Evolutionary conservation across 2,329 filamentous ascomycete genomes (phyloP).

Genomic region (Penicillium sp.): DNA sequence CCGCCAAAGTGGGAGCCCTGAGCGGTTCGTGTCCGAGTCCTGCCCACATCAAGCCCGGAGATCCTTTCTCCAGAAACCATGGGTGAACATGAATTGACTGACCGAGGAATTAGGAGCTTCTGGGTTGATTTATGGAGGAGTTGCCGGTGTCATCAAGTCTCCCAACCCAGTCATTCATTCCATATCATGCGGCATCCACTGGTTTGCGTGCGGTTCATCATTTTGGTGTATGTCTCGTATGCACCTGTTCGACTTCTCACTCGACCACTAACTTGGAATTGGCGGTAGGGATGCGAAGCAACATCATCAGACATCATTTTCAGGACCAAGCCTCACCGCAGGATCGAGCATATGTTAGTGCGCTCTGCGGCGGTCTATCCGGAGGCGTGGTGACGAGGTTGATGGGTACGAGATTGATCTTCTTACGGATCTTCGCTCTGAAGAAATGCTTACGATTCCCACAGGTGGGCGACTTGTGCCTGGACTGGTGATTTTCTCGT

Average conservation of each 20-base stretch:
- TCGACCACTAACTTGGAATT: slow-evolving; percentile 8
- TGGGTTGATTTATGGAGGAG: slow-evolving; percentile 68
- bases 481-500: slow-evolving; percentile 62
- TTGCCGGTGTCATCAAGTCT: slow-evolving; percentile 72
- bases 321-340: slow-evolving; percentile 58
- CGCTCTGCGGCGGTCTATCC: slow-evolving; percentile 71
- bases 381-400: slow-evolving; percentile 60
- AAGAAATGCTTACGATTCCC: slow-evolving; percentile 17
- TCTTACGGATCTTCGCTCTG: background rate
- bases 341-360: slow-evolving; percentile 70
- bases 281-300: slow-evolving; percentile 44
- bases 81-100: slow-evolving; percentile 1
- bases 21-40: slow-evolving; percentile 56
- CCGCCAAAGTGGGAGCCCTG: slow-evolving; percentile 63
- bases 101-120: slow-evolving; percentile 36
- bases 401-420: slow-evolving; percentile 48
- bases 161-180: slow-evolving; percentile 71
- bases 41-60: slow-evolving; percentile 6
- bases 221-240: slow-evolving; percentile 70
- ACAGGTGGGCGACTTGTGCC: slow-evolving; percentile 63
- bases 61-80: background rate
- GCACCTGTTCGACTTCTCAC: background rate
- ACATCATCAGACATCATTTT: slow-evolving; percentile 52
- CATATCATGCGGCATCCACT: slow-evolving; percentile 74
- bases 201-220: slow-evolving; percentile 75